Conservation (phyloP, 495 filamentous ascomycete genomes). For the Aspergillus ellipticus region DNA sequence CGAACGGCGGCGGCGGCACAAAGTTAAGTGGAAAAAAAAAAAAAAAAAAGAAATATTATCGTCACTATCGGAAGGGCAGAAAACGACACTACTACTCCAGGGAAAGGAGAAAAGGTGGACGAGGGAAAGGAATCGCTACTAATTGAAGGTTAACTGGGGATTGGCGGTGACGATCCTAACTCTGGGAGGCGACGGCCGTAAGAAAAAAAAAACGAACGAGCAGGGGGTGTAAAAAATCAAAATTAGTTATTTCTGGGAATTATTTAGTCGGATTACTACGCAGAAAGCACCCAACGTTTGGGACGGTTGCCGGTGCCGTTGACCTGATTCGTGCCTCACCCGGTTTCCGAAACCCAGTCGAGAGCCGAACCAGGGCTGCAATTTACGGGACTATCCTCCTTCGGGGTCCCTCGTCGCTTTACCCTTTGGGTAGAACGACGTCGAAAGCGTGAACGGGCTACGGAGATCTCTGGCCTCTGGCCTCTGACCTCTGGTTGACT, state of each 20-base stretch:
- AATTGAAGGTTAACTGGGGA: conserved; percentile 20
- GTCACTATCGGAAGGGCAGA: conserved; percentile 7
- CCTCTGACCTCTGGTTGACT: not conserved
- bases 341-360: conserved; percentile 20
- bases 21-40: conserved; percentile 24
- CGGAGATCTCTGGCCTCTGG: not conserved
- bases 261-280: conserved; percentile 4
- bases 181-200: conserved; percentile 30
- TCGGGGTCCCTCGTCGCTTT: not conserved
- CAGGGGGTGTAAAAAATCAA: conserved; percentile 10
- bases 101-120: conserved; percentile 19
- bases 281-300: conserved; percentile 12
- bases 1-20: conserved; percentile 27
- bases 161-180: conserved; percentile 34
- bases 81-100: not conserved
- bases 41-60: conserved; percentile 23
- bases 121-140: conserved; percentile 15
- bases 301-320: conserved; percentile 16
- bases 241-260: conserved; percentile 2
- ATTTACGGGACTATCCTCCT: not conserved
- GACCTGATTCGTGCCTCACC: conserved; percentile 22
- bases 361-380: conserved; percentile 16
- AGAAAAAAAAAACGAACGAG: conserved; percentile 8
- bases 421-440: not conserved
- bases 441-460: not conserved